Evolutionary conservation across 2,329 filamentous ascomycete genomes (phyloP), one percentile per base, ranked within the genome.

Genomic region (Alternaria dauci): DNA sequence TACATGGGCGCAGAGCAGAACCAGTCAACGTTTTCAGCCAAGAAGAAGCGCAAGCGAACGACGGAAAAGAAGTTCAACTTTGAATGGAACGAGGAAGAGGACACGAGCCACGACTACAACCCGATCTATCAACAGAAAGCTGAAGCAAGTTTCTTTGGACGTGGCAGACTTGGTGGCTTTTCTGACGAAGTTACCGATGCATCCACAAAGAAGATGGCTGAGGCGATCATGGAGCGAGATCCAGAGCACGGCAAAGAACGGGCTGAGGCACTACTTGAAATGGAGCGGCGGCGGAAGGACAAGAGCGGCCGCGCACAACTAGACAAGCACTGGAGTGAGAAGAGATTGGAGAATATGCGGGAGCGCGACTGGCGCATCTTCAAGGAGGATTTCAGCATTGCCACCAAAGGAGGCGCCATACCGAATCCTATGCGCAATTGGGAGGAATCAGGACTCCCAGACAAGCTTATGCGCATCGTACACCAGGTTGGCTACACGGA

Each of bases 291-390:
- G 66, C 88, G 90, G 30, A 90, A 88, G 71, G 90, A 96, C 73
- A 88, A 91, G 65, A 88, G 89, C 11, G 81, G 83, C 1, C 87
- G 91, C 63, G 92, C 90, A 65, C 90, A 89, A 34, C 84, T 96
- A 58, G 94, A 96, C 71, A 94, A 94, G 78, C 93, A 97, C 79
- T 99, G 95, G 95, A 93, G 91, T 56, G 92, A 97, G 76, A 99
- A 99, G 87, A 87, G 86, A 63, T 83, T 98, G 64, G 88, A 91
- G 14, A 92, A 97, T 72, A 99, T 99, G 95, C 91, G 93, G 64
- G 94, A 98, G 81, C 87, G 95, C 77, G 95, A 99, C 80, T 99
- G 95, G 95, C 92, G 95, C 76, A 98, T 99, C 71, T 97, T 99
- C 88, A 99, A 98, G 81, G 95, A 98, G 79, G 94, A 99, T 79